Evolutionary conservation across 768 basidiomycete species (phyloP), one percentile per base, ranked within the genome.

Genomic region (Kwoniella dendrophila): DNA sequence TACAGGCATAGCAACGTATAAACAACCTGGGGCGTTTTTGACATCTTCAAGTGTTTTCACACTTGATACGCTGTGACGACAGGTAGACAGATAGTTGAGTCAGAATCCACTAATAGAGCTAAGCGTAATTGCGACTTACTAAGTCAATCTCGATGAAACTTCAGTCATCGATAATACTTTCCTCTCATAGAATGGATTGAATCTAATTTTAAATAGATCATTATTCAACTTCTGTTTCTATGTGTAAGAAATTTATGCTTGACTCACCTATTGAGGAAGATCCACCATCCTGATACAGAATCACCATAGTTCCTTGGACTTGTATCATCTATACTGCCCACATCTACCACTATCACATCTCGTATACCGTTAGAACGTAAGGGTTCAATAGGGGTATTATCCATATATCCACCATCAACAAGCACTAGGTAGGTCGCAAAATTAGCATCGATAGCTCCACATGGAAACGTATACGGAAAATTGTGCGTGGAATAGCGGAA

Each of bases 1-100:
- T 12, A 99, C 94, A 0, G 96, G 96, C 89, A 98, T 90, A 62
- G 86, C 85, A 79, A 96, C 87, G 74, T 99, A 98, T 45, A 97
- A 81, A 73, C 92, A 94, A 1, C 89, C 90, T 8, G 88, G 88
- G 2, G 88, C 84, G 5, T 86, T 85, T 79, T 98, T 98, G n/a
- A 92, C 94, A 66, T 95, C 93, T 78, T 96, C 93, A 6, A 98
- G 82, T 0, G 92, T 95, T 73, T 87, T 90, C 32, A 97, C 93
- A 66, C 91, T 92, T 68, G 96, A 95, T 1, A 97, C 94, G 77
- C 94, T 98, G 65, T 6, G 16, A 57, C n/a, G 33, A 26, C 7
- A 43, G 18, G 41, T 6, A 11, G 5, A 11, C 41, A n/a, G 7
- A 43, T 43, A 8, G 36, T 7, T 29, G 7, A 11, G 4, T 16